A percentile compares a stretch with the other conserved stretches of the same genome.
These are phyloP conservation scores for Prunus fruticosa DNA, from an alignment of 306 rosid genomes.

Conservation along the genomic window DNA sequence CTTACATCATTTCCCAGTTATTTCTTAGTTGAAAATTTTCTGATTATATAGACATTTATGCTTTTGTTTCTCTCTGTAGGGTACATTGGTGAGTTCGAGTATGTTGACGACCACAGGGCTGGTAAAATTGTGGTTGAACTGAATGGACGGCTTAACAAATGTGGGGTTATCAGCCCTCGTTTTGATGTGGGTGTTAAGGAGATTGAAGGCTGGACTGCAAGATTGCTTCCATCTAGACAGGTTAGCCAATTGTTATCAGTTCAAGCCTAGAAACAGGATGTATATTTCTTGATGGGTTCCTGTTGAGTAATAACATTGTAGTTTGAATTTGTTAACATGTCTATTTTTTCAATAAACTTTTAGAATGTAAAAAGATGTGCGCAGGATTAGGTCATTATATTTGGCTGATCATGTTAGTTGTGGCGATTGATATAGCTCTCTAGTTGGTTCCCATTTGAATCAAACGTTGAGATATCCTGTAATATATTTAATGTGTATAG, in stretches of 20 bases:
- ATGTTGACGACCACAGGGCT: slow-evolving; percentile 61
- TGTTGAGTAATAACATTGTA: neutral
- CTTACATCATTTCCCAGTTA: neutral
- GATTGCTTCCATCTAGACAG: slow-evolving; percentile 70
- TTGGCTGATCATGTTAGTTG: neutral
- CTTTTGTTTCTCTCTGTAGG: slow-evolving; percentile 24
- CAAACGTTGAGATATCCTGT: neutral
- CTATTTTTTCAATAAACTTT: neutral
- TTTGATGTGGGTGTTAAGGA: slow-evolving; percentile 64
- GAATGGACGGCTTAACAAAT: slow-evolving; percentile 62
- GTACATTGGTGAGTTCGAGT: slow-evolving; percentile 66
- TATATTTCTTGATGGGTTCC: neutral
- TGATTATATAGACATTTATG: neutral
- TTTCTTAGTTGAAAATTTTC: neutral
- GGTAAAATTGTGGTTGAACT: slow-evolving; percentile 67
- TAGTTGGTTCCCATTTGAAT: neutral
- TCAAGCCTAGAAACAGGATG: neutral
- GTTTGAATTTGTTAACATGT: neutral
- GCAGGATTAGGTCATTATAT: neutral
- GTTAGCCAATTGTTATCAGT: slow-evolving; percentile 23
- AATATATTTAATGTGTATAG: neutral
- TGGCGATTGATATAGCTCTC: neutral
- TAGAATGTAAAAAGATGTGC: neutral
- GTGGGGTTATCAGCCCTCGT: slow-evolving; percentile 71
- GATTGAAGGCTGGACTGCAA: slow-evolving; percentile 67